These are phyloP conservation scores for Fusarium sp. DNA, from an alignment of 2,329 filamentous ascomycete genomes.

Conservation along the genomic window DNA sequence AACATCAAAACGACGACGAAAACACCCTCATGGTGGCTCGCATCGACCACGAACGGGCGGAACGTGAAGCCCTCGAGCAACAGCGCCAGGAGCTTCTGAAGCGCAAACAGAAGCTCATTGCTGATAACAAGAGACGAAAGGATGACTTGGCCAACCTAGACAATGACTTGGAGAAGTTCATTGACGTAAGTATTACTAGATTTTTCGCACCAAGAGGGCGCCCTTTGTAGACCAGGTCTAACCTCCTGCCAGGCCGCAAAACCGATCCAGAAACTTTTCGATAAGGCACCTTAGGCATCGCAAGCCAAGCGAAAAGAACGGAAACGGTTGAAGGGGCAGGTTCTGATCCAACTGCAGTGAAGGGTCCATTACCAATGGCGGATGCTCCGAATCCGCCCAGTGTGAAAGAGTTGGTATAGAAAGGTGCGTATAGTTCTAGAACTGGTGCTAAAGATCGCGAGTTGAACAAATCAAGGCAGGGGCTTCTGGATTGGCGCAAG, in stretches of 20 bases:
- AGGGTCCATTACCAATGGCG: neutral
- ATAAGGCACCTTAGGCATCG: conserved; percentile 70
- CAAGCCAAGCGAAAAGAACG: neutral
- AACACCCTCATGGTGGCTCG: conserved; percentile 88
- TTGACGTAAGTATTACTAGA: conserved; percentile 73
- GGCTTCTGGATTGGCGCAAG: neutral
- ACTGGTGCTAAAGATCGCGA: neutral
- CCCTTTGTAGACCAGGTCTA: conserved; percentile 22
- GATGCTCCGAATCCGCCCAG: neutral
- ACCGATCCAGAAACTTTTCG: conserved; percentile 80
- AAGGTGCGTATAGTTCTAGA: neutral
- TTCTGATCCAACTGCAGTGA: neutral
- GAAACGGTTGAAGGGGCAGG: neutral
- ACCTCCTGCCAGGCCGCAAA: conserved; percentile 75
- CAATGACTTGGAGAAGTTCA: conserved; percentile 92
- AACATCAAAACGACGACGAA: conserved; percentile 78
- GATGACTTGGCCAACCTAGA: conserved; percentile 93
- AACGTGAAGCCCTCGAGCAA: conserved; percentile 87
- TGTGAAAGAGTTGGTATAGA: neutral
- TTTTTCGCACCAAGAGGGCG: neutral
- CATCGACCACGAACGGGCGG: conserved; percentile 89
- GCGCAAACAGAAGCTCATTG: conserved; percentile 71
- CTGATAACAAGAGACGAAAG: conserved; percentile 89
- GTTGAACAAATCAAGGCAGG: neutral
- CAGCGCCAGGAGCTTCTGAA: conserved; percentile 81